A percentile compares a stretch with the other conserved stretches of the same genome.
Conservation (phyloP, 495 filamentous ascomycete genomes). For the Penicilliopsis zonata region DNA sequence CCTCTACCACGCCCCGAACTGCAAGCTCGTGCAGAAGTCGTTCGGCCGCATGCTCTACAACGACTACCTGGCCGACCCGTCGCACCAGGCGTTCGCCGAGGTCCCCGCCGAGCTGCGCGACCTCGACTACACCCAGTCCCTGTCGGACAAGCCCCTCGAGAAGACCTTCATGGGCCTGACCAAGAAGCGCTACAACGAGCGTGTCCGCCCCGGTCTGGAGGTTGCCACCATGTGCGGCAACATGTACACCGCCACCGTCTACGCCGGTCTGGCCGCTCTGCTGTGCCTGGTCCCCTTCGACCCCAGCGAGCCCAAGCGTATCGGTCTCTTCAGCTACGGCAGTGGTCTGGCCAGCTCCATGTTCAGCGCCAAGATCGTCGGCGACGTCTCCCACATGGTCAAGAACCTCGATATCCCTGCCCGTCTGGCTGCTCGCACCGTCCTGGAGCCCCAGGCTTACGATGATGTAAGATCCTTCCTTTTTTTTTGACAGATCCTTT, state of each 20-base stretch:
- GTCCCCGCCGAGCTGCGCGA: constrained; percentile 78
- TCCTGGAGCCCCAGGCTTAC: constrained; percentile 72
- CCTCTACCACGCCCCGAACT: constrained; percentile 90
- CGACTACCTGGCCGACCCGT: constrained; percentile 75
- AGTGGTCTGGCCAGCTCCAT: constrained; percentile 82
- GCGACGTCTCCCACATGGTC: constrained; percentile 61
- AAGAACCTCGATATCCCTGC: constrained; percentile 72
- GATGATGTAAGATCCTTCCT: constrained; percentile 55
- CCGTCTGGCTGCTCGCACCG: constrained; percentile 57
- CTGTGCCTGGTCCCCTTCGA: constrained; percentile 60
- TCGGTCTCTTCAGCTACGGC: constrained; percentile 92
- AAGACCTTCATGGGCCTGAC: constrained; percentile 92
- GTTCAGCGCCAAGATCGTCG: constrained; percentile 76
- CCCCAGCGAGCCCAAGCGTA: constrained; percentile 66
- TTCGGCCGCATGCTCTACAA: constrained; percentile 95
- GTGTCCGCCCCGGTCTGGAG: constrained; percentile 73
- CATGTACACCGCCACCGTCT: constrained; percentile 97
- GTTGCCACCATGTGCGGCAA: constrained; percentile 94
- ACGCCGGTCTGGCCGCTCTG: constrained; percentile 68
- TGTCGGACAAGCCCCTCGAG: constrained; percentile 89
- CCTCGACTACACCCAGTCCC: constrained; percentile 71
- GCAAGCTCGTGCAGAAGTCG: constrained; percentile 94
- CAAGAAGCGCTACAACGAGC: constrained; percentile 90
- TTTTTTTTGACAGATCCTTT: neutral
- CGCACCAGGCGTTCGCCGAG: constrained; percentile 66